Evolutionary conservation across 768 basidiomycete species (phyloP).

Genomic region (Sporobolomyces phaffii): DNA sequence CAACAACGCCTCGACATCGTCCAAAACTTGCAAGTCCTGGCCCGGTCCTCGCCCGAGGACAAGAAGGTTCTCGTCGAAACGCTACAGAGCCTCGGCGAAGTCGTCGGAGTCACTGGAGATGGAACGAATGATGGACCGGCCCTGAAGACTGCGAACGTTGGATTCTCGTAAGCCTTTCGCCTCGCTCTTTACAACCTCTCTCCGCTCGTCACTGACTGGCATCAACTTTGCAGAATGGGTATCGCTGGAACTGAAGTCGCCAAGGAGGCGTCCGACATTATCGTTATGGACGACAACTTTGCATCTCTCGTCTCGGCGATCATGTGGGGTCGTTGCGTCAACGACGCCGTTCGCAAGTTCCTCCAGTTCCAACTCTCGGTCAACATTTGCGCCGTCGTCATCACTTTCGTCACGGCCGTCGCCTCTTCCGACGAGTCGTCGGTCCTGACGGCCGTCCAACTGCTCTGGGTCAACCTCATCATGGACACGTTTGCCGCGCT

Average conservation of each 20-base stretch:
- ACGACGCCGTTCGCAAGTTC: slow-evolving; percentile 95
- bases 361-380: slow-evolving; percentile 58
- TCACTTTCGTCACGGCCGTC: slow-evolving; percentile 86
- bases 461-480: slow-evolving; percentile 98
- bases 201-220: neutral
- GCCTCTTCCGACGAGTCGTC: slow-evolving; percentile 68
- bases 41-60: slow-evolving; percentile 94
- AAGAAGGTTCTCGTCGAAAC: slow-evolving; percentile 89
- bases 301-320: slow-evolving; percentile 93
- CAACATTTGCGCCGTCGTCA: slow-evolving; percentile 90
- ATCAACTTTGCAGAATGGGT: slow-evolving; percentile 56
- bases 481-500: slow-evolving; percentile 71
- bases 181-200: no score
- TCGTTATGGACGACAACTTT: slow-evolving; percentile 97
- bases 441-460: slow-evolving; percentile 89
- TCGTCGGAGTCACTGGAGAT: slow-evolving; percentile 93
- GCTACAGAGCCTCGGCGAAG: slow-evolving; percentile 75
- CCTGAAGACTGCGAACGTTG: slow-evolving; percentile 71
- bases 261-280: slow-evolving; percentile 97
- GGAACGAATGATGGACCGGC: slow-evolving; percentile 92
- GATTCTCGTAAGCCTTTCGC: slow-evolving; percentile 58
- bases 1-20: slow-evolving; percentile 72
- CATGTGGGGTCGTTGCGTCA: slow-evolving; percentile 98
- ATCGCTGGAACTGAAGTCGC: slow-evolving; percentile 96
- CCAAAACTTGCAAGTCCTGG: slow-evolving; percentile 89